Conservation (phyloP, 768 basidiomycete genomes). For the Mycena venus region DNA sequence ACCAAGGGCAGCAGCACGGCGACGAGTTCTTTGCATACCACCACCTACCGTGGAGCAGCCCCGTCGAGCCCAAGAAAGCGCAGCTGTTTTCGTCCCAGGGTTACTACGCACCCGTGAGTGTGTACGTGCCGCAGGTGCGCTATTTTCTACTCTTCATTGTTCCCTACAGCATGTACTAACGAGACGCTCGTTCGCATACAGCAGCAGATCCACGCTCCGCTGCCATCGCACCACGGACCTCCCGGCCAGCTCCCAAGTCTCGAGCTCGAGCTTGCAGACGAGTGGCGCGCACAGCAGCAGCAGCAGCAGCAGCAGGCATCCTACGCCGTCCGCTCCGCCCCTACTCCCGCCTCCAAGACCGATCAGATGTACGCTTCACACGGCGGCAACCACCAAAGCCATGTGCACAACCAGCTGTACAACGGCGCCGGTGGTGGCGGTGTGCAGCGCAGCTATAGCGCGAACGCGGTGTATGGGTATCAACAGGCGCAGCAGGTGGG, state of each 20-base stretch:
- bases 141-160: too few species aligned
- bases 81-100: background rate
- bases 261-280: slow-evolving; percentile 20
- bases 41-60: slow-evolving; percentile 11
- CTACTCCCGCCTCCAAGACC: background rate
- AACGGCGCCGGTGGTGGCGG: background rate
- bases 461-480: slow-evolving; percentile 17
- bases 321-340: background rate
- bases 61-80: slow-evolving; percentile 14
- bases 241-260: background rate
- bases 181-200: too few species aligned
- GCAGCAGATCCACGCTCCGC: background rate
- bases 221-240: background rate
- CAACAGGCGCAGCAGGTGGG: slow-evolving; percentile 18
- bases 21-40: slow-evolving; percentile 26
- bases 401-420: slow-evolving; percentile 15
- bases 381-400: background rate
- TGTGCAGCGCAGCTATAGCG: slow-evolving; percentile 29
- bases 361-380: background rate
- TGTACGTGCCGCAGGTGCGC: background rate
- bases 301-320: too few species aligned
- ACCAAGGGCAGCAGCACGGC: background rate
- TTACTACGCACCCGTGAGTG: background rate
- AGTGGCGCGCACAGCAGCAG: background rate
- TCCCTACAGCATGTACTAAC: too few species aligned